Conservation (phyloP, 192 early-diverging fungal species). For the Linnemannia hyalina region DNA sequence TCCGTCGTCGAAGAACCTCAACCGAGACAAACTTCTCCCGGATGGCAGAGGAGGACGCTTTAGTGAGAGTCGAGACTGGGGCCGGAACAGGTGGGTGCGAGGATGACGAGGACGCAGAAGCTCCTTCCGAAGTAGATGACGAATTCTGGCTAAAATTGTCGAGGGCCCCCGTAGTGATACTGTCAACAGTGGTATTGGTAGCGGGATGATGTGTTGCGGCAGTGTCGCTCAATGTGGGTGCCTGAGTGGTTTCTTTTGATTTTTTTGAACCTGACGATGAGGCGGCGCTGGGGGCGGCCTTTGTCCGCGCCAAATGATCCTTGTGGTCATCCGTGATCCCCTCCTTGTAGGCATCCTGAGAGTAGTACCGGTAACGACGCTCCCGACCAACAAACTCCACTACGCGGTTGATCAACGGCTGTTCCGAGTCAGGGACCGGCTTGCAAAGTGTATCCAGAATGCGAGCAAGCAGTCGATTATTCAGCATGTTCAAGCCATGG, state of each 20-base stretch:
- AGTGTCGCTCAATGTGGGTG: constrained; percentile 14
- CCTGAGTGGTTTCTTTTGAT: not conserved
- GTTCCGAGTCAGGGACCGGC: constrained; percentile 10
- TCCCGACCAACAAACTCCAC: constrained; percentile 76
- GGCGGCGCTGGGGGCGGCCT: not conserved
- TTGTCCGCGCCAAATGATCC: constrained; percentile 35
- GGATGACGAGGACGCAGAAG: not conserved
- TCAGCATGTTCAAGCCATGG: constrained; percentile 64
- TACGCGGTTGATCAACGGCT: constrained; percentile 55
- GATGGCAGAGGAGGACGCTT: not conserved
- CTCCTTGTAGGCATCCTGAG: constrained; percentile 47
- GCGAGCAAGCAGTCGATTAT: constrained; percentile 60
- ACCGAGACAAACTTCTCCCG: constrained; percentile 44
- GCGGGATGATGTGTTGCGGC: not conserved
- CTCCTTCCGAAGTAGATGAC: not conserved
- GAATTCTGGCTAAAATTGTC: not conserved
- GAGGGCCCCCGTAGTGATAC: not conserved
- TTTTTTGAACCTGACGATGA: not conserved
- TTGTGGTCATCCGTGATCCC: constrained; percentile 38
- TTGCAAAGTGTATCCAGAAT: constrained; percentile 58
- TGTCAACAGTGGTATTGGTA: not conserved
- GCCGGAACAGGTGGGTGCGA: not conserved
- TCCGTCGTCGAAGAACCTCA: constrained; percentile 31
- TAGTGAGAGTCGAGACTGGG: not conserved
- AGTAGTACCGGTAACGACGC: constrained; percentile 74